Conservation (phyloP, 495 filamentous ascomycete species). For the Cenococcum geophilum region DNA sequence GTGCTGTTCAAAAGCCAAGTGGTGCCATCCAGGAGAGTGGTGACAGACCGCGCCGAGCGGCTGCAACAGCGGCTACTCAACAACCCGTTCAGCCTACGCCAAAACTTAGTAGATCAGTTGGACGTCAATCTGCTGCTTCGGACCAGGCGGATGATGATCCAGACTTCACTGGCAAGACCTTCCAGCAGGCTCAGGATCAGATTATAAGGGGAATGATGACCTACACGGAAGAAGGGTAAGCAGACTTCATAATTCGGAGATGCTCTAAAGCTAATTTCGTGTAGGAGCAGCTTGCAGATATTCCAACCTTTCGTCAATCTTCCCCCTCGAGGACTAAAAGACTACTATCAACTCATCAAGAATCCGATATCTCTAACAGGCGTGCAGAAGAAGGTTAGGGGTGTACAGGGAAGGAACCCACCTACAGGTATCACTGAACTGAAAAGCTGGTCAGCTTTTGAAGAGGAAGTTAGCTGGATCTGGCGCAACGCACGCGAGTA, state of each 20-base stretch:
- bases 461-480: slow-evolving; percentile 67
- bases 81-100: slow-evolving; percentile 11
- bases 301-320: slow-evolving; percentile 62
- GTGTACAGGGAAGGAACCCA: slow-evolving; percentile 57
- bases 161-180: slow-evolving; percentile 51
- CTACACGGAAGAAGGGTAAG: slow-evolving; percentile 29
- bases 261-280: slow-evolving; percentile 3
- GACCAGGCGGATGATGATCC: slow-evolving; percentile 49
- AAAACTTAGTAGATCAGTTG: slow-evolving; percentile 13
- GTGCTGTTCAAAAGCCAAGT: not conserved
- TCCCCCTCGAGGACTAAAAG: slow-evolving; percentile 54
- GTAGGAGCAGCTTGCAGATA: slow-evolving; percentile 47
- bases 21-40: slow-evolving; percentile 2
- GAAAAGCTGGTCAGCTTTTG: slow-evolving; percentile 72
- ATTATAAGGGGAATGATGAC: slow-evolving; percentile 63
- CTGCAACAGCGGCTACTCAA: slow-evolving; percentile 15
- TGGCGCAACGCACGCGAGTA: slow-evolving; percentile 83
- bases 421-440: slow-evolving; percentile 63
- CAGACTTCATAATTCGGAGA: slow-evolving; percentile 6
- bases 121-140: slow-evolving; percentile 11
- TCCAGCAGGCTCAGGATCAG: slow-evolving; percentile 78
- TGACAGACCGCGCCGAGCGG: slow-evolving; percentile 25
- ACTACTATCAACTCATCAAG: slow-evolving; percentile 72
- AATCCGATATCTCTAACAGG: slow-evolving; percentile 65
- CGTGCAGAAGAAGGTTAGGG: slow-evolving; percentile 64